Evolutionary conservation across 2,329 filamentous ascomycete genomes (phyloP).

Genomic region (Cladophialophora psammophila): DNA sequence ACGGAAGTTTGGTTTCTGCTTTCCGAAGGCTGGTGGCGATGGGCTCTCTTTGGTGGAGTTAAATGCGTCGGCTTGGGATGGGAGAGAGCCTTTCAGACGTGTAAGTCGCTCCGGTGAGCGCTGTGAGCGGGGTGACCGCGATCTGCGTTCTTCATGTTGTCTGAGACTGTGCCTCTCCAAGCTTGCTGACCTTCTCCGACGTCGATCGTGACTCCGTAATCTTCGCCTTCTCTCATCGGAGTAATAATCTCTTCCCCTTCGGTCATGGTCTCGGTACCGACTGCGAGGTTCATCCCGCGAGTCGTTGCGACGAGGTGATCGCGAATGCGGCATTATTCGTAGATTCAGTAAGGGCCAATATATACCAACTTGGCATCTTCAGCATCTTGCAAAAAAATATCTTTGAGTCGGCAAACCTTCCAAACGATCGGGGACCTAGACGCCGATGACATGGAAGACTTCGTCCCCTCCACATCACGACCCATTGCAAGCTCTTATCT

Average conservation of each 20-base stretch:
- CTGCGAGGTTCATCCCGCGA: background rate
- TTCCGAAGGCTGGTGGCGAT: conserved; percentile 57
- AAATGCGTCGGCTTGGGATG: conserved; percentile 57
- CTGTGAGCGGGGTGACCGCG: conserved; percentile 31
- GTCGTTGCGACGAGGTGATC: conserved; percentile 23
- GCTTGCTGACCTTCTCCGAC: conserved; percentile 21
- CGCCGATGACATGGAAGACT: conserved; percentile 23
- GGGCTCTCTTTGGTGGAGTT: conserved; percentile 43
- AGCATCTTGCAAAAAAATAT: background rate
- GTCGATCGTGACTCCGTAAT: conserved; percentile 26
- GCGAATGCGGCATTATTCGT: conserved; percentile 29
- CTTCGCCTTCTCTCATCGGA: conserved; percentile 8
- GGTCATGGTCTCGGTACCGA: background rate
- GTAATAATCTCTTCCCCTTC: background rate
- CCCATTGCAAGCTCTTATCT: conserved; percentile 6
- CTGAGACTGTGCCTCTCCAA: conserved; percentile 5
- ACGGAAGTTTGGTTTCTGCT: conserved; percentile 88
- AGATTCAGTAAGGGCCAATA: background rate
- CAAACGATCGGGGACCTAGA: background rate
- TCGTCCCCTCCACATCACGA: conserved; percentile 21
- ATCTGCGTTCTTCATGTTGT: conserved; percentile 20
- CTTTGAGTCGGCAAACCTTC: conserved; percentile 21
- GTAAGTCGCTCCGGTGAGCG: conserved; percentile 24
- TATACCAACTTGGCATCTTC: background rate
- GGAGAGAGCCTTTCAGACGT: conserved; percentile 47